Evolutionary conservation across 345 rosid genomes (phyloP).

Genomic region (Anacardium occidentale): DNA sequence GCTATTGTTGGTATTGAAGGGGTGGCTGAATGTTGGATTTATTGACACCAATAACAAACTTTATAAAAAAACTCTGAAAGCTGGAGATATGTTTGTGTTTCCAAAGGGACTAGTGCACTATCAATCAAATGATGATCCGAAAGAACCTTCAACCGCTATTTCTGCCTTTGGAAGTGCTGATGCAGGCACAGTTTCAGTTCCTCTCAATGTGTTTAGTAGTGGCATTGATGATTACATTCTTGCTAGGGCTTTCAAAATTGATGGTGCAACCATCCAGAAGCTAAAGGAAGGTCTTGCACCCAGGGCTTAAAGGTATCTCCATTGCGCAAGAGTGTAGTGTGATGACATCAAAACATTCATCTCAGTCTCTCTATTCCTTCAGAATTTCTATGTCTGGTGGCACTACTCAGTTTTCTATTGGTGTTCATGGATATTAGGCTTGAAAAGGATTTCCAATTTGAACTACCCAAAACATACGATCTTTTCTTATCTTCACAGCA

Average conservation of each 20-base stretch:
- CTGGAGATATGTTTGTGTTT: constrained; percentile 29
- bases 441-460: no score
- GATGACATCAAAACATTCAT: no score
- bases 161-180: constrained; percentile 33
- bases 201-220: constrained; percentile 13
- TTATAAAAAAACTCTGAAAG: constrained; percentile 22
- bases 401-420: no score
- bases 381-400: no score
- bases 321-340: no score
- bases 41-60: constrained; percentile 32
- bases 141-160: constrained; percentile 17
- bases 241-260: constrained; percentile 33
- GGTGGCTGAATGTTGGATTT: constrained; percentile 27
- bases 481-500: no score
- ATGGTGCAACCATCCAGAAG: constrained; percentile 15
- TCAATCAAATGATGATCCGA: constrained; percentile 22
- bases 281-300: constrained; percentile 20
- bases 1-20: constrained; percentile 20
- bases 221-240: constrained; percentile 24
- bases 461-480: no score
- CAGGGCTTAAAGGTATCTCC: not conserved
- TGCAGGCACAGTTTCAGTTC: constrained; percentile 33
- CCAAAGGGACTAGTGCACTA: constrained; percentile 32
- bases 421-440: no score
- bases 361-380: no score